Conservation (phyloP, 1,284 basidiomycete species). For the Boletus nobilissimus region DNA sequence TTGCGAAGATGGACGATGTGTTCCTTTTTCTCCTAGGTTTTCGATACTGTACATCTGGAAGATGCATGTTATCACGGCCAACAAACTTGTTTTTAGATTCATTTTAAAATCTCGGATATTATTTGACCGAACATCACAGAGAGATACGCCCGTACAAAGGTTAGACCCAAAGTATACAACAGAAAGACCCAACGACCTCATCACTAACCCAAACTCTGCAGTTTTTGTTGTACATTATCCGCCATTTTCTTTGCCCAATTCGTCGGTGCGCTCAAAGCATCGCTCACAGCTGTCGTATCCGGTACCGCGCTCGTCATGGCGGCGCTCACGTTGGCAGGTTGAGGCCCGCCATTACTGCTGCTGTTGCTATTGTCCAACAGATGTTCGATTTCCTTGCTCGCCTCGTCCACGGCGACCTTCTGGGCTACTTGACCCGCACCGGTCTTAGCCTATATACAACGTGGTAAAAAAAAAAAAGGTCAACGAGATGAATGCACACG, state of each 20-base stretch:
- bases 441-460: constrained; percentile 14
- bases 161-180: background rate
- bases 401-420: constrained; percentile 29
- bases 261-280: constrained; percentile 19
- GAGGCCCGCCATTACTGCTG: constrained; percentile 2
- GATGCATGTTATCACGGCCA: too few relatives aligned
- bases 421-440: constrained; percentile 23
- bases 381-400: constrained; percentile 19
- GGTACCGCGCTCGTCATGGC: background rate
- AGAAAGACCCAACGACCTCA: background rate
- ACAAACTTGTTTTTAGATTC: too few relatives aligned
- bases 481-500: too few relatives aligned
- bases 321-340: background rate
- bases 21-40: too few relatives aligned
- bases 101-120: too few relatives aligned
- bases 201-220: constrained; percentile 24
- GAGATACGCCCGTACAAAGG: background rate
- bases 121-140: background rate
- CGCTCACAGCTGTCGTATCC: constrained; percentile 5
- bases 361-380: background rate
- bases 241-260: constrained; percentile 35
- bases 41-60: too few relatives aligned
- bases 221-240: constrained; percentile 30
- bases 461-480: background rate
- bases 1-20: too few relatives aligned